A percentile compares a stretch with the other conserved stretches of the same genome.
These are phyloP conservation scores for Syzygium jambos DNA, from an alignment of 345 rosid species.

Conservation along the genomic window DNA sequence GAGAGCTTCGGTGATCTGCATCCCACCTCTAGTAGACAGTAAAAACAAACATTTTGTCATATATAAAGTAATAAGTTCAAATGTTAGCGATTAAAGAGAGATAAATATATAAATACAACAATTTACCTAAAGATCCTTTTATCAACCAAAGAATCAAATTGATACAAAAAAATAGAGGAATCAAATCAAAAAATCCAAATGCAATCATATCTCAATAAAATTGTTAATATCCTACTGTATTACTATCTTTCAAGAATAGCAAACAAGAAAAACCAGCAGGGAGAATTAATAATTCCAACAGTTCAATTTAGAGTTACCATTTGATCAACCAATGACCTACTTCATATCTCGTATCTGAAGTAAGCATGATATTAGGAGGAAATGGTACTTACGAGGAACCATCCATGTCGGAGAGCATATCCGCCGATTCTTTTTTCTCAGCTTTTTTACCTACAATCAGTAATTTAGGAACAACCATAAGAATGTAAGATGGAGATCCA, in stretches of 20 bases:
- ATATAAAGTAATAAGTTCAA: background rate
- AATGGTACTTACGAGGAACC: slow-evolving; percentile 74
- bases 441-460: slow-evolving; percentile 50
- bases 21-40: slow-evolving; percentile 51
- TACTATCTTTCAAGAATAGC: background rate
- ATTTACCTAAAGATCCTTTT: background rate
- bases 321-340: background rate
- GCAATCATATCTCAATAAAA: background rate
- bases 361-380: background rate
- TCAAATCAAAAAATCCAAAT: background rate
- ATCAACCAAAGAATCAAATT: slow-evolving; percentile 1
- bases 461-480: slow-evolving; percentile 14
- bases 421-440: slow-evolving; percentile 91
- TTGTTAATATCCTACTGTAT: background rate
- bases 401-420: slow-evolving; percentile 73
- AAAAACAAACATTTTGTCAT: background rate
- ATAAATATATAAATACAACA: background rate
- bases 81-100: background rate
- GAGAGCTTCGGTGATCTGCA: slow-evolving; percentile 99
- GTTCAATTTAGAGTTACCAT: background rate
- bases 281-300: background rate
- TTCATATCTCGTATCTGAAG: background rate
- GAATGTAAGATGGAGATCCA: slow-evolving; percentile 4
- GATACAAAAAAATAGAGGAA: background rate
- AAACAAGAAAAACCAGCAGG: background rate